Evolutionary conservation across 345 rosid species (phyloP).

Genomic region (Rhodamnia argentea): DNA sequence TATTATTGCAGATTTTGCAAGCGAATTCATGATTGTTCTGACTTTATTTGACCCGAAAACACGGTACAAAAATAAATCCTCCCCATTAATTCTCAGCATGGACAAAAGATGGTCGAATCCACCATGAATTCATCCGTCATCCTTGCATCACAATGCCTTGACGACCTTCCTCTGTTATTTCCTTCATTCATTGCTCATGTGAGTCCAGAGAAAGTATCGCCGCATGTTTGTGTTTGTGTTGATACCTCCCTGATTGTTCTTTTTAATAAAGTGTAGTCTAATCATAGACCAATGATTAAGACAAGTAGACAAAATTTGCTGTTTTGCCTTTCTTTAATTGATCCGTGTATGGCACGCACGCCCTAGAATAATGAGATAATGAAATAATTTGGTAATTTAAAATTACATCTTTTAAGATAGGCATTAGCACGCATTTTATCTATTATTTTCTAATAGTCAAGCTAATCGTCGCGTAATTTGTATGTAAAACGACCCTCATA

Average conservation of each 20-base stretch:
- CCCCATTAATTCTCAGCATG: not conserved
- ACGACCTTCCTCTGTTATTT: not conserved
- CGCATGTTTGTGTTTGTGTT: not conserved
- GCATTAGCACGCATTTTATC: not conserved
- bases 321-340: not conserved
- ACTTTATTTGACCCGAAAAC: not conserved
- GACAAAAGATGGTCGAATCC: not conserved
- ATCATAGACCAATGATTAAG: not conserved
- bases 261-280: not conserved
- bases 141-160: not conserved
- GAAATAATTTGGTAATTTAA: not conserved
- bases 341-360: not conserved
- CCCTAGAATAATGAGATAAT: not conserved
- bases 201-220: not conserved
- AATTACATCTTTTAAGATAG: not conserved
- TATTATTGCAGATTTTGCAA: not conserved
- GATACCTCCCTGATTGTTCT: not conserved
- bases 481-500: not conserved
- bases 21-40: not conserved
- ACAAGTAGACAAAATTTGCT: not conserved
- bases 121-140: not conserved
- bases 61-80: not conserved
- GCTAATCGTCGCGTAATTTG: accelerated
- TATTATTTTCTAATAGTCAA: not conserved
- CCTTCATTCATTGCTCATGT: not conserved